A percentile compares a stretch with the other conserved stretches of the same genome.
These are phyloP conservation scores for Phytophthora brassicae DNA, from an alignment of 352 stramenopile genomes.

Conservation along the genomic window DNA sequence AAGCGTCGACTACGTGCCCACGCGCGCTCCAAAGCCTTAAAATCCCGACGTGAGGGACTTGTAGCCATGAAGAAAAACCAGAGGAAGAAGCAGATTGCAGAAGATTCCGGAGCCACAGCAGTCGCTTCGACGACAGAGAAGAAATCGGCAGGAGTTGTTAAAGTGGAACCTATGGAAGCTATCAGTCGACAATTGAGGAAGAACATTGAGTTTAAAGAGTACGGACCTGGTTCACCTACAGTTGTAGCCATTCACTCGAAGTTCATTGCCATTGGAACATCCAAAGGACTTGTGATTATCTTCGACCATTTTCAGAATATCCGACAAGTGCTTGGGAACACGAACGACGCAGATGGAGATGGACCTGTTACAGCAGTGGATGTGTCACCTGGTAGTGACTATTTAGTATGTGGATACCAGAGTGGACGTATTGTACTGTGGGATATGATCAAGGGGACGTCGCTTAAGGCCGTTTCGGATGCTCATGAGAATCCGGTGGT, in stretches of 20 bases:
- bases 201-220: slow-evolving; percentile 92
- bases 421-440: slow-evolving; percentile 94
- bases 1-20: slow-evolving; percentile 74
- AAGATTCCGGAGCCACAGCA: slow-evolving; percentile 16
- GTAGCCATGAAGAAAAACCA: slow-evolving; percentile 41
- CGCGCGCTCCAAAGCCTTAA: slow-evolving; percentile 56
- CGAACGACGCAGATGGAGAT: slow-evolving; percentile 69
- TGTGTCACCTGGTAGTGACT: slow-evolving; percentile 86
- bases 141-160: slow-evolving; percentile 81
- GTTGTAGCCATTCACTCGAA: slow-evolving; percentile 95
- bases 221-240: slow-evolving; percentile 90
- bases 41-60: slow-evolving; percentile 36
- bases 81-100: slow-evolving; percentile 56
- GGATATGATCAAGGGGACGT: slow-evolving; percentile 95
- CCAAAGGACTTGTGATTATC: slow-evolving; percentile 92
- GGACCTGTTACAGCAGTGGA: slow-evolving; percentile 88
- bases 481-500: slow-evolving; percentile 88
- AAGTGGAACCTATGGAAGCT: slow-evolving; percentile 88
- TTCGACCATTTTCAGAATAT: slow-evolving; percentile 98
- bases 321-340: slow-evolving; percentile 88
- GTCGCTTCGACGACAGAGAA: slow-evolving; percentile 30
- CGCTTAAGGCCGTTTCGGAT: slow-evolving; percentile 91
- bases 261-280: slow-evolving; percentile 97
- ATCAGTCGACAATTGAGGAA: slow-evolving; percentile 91
- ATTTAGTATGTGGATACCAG: slow-evolving; percentile 92